phyloP scores from a whole-genome alignment of 345 rosid species.

The Aquilaria sinensis region DNA sequence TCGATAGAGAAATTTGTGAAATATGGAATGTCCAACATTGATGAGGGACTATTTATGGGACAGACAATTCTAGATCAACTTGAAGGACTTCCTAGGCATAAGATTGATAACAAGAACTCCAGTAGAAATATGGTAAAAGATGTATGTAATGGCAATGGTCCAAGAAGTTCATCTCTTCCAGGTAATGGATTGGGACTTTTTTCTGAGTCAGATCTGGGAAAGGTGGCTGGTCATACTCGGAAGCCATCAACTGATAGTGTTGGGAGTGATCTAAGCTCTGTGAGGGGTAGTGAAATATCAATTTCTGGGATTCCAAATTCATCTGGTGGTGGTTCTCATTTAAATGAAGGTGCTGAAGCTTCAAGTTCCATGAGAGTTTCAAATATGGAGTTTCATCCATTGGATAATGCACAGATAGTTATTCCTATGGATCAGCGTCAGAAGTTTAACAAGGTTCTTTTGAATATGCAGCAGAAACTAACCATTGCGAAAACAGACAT shows the following conservation, averaged over 20 bases:
- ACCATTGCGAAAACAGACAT: constrained; percentile 86
- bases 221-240: constrained; percentile 50
- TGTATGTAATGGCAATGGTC: constrained; percentile 47
- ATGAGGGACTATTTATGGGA: constrained; percentile 93
- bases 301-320: constrained; percentile 55
- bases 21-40: constrained; percentile 88
- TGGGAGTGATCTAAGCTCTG: constrained; percentile 59
- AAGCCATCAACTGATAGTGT: constrained; percentile 67
- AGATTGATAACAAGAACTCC: constrained; percentile 42
- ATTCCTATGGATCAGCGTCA: constrained; percentile 81
- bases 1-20: constrained; percentile 84
- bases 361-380: constrained; percentile 33
- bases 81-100: constrained; percentile 76
- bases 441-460: constrained; percentile 71
- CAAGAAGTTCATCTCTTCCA: constrained; percentile 38
- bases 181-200: constrained; percentile 52
- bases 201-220: constrained; percentile 53
- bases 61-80: constrained; percentile 90
- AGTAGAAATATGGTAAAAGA: constrained; percentile 39
- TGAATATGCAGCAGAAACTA: constrained; percentile 69
- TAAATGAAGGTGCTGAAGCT: constrained; percentile 42
- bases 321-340: constrained; percentile 51
- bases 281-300: constrained; percentile 62
- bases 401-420: constrained; percentile 55
- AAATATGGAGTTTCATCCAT: constrained; percentile 30